Percentiles rank a stretch among this genome's conserved stretches.
Conservation (phyloP, 345 rosid genomes). For the Draba incana region DNA sequence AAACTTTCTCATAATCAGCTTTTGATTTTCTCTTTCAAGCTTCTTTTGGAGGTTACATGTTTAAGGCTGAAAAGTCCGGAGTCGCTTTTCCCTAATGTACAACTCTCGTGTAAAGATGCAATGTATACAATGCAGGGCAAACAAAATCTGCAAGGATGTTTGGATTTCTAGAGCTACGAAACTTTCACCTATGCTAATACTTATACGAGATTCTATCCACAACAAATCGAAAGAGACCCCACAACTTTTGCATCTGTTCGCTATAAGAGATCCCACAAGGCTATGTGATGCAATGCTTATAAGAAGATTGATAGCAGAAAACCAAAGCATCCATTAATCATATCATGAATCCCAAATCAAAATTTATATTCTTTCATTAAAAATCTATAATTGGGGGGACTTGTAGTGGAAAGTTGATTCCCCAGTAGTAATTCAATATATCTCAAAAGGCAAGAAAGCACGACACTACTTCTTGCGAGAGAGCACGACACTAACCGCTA, state of each 20-base stretch:
- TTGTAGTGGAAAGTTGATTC: slow-evolving; percentile 25
- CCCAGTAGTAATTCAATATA: slow-evolving; percentile 20
- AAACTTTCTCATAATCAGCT: too few relatives aligned
- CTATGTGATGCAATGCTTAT: background rate
- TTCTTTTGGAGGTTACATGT: background rate
- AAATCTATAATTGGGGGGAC: slow-evolving; percentile 12
- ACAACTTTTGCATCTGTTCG: too few relatives aligned
- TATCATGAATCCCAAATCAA: slow-evolving; percentile 9
- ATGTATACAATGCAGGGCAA: background rate
- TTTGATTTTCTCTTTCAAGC: background rate
- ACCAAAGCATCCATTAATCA: slow-evolving; percentile 29
- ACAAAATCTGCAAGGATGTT: background rate
- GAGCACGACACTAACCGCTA: slow-evolving; percentile 60
- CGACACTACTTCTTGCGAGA: slow-evolving; percentile 56
- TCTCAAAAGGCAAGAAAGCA: slow-evolving; percentile 19
- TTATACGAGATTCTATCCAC: too few relatives aligned
- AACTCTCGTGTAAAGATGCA: too few relatives aligned
- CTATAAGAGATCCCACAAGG: too few relatives aligned
- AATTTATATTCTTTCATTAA: too few relatives aligned
- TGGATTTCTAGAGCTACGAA: background rate
- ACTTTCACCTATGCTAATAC: too few relatives aligned
- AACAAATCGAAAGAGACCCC: too few relatives aligned
- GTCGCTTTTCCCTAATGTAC: background rate
- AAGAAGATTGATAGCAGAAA: slow-evolving; percentile 1
- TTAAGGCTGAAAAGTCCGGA: background rate